Conservation (phyloP, 1,284 basidiomycete species). For the Pseudozyma sp. region DNA sequence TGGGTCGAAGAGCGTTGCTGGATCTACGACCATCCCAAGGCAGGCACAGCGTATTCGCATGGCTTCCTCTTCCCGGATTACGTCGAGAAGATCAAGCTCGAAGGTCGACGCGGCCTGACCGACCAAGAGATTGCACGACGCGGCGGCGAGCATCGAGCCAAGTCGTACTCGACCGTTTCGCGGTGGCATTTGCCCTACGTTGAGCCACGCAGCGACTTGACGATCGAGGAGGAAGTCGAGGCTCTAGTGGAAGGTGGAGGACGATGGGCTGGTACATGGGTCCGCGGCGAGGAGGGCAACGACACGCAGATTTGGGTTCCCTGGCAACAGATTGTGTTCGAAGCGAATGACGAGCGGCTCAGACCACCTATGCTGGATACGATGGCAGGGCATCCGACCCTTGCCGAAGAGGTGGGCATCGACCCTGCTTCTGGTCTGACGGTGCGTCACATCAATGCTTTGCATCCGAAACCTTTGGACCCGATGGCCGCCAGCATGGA, state of each 20-base stretch:
- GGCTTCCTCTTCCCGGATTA: slow-evolving; percentile 97
- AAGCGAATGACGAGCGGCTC: slow-evolving; percentile 63
- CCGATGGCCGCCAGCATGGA: slow-evolving; percentile 12
- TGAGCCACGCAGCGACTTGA: slow-evolving; percentile 78
- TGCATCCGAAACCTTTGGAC: slow-evolving; percentile 1
- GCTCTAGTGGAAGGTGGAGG: slow-evolving; percentile 87
- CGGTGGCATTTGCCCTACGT: slow-evolving; percentile 84
- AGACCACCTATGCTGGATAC: slow-evolving; percentile 9
- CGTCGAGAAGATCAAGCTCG: slow-evolving; percentile 76
- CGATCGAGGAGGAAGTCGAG: slow-evolving; percentile 81
- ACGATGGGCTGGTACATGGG: slow-evolving; percentile 72
- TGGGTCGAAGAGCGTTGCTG: slow-evolving; percentile 94
- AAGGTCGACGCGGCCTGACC: slow-evolving; percentile 69
- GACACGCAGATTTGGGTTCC: slow-evolving; percentile 55
- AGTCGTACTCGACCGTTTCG: slow-evolving; percentile 86
- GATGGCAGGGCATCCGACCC: slow-evolving; percentile 18
- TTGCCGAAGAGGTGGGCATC: slow-evolving; percentile 49
- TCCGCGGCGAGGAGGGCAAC: slow-evolving; percentile 52
- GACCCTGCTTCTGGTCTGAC: slow-evolving; percentile 50
- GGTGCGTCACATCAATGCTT: slow-evolving; percentile 69
- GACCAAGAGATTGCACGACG: slow-evolving; percentile 65
- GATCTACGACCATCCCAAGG: slow-evolving; percentile 97
- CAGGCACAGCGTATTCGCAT: slow-evolving; percentile 88
- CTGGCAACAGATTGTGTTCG: slow-evolving; percentile 66
- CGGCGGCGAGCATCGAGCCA: slow-evolving; percentile 71